These are phyloP conservation scores for Trichoderma lentiforme DNA, from an alignment of 2,329 filamentous ascomycete species.

Conservation along the genomic window DNA sequence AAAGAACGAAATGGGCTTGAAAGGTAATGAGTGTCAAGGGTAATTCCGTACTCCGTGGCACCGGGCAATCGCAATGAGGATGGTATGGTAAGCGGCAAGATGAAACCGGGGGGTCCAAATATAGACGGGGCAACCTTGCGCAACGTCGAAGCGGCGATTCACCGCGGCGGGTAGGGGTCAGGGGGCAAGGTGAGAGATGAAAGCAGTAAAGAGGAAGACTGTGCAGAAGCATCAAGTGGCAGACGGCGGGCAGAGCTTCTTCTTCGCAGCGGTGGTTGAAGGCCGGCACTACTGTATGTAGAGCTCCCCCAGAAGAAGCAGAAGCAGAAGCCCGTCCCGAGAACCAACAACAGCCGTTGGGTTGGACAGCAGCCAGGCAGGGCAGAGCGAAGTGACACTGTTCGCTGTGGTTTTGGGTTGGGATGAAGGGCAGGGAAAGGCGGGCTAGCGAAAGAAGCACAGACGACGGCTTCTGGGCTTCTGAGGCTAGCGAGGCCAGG, in stretches of 20 bases:
- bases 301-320: not conserved
- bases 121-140: slow-evolving; percentile 27
- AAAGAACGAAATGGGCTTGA: slow-evolving; percentile 12
- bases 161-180: slow-evolving; percentile 15
- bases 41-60: not conserved
- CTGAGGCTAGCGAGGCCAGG: slow-evolving; percentile 8
- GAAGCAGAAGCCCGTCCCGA: not conserved
- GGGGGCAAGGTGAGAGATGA: slow-evolving; percentile 15
- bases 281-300: not conserved
- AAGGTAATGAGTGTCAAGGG: slow-evolving; percentile 21
- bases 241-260: slow-evolving; percentile 9
- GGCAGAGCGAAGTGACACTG: not conserved
- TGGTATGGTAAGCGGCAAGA: slow-evolving; percentile 19
- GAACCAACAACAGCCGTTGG: not conserved
- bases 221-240: not conserved
- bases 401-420: not conserved
- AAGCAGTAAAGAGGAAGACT: not conserved
- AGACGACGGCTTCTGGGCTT: slow-evolving; percentile 14
- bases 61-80: slow-evolving; percentile 9
- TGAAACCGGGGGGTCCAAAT: slow-evolving; percentile 22
- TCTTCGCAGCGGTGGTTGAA: not conserved
- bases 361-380: no score
- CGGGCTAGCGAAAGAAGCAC: slow-evolving; percentile 14
- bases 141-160: slow-evolving; percentile 21
- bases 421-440: slow-evolving; percentile 16